A percentile compares a stretch with the other conserved stretches of the same genome.
Evolutionary conservation across 2,329 filamentous ascomycete species (phyloP).

Genomic region (Diatrype stigma): DNA sequence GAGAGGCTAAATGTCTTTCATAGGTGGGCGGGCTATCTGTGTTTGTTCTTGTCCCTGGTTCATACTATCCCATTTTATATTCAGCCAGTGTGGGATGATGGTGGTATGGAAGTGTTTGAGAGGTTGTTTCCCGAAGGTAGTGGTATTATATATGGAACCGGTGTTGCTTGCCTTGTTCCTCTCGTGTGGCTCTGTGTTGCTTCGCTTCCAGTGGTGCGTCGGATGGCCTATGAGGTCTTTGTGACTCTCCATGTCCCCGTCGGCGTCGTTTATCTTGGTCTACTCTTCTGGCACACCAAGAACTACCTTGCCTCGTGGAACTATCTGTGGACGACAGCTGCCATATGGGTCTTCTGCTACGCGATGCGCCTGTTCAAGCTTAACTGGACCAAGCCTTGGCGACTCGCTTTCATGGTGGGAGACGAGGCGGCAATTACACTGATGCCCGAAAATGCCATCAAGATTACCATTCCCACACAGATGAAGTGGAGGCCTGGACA

Average conservation of each 20-base stretch:
- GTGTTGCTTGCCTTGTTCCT: conserved; percentile 76
- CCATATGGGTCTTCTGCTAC: conserved; percentile 75
- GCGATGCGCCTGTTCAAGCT: conserved; percentile 73
- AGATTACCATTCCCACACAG: conserved; percentile 89
- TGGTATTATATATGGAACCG: conserved; percentile 78
- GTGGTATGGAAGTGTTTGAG: conserved; percentile 66
- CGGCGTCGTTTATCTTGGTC: conserved; percentile 72
- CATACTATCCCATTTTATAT: conserved; percentile 89
- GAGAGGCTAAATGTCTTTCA: conserved; percentile 91
- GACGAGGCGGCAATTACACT: conserved; percentile 88
- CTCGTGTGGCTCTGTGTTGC: conserved; percentile 79
- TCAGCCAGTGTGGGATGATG: conserved; percentile 79
- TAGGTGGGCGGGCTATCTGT: conserved; percentile 85
- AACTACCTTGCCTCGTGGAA: conserved; percentile 88
- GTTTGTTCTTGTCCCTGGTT: conserved; percentile 74
- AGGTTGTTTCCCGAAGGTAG: conserved; percentile 62
- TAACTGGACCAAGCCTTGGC: conserved; percentile 83
- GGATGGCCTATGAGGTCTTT: conserved; percentile 81
- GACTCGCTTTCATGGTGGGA: conserved; percentile 77
- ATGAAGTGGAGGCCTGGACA: conserved; percentile 92
- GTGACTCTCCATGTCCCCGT: conserved; percentile 78
- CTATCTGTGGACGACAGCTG: conserved; percentile 79
- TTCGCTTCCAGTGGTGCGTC: conserved; percentile 74
- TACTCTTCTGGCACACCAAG: conserved; percentile 94
- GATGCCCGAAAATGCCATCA: conserved; percentile 90